Evolutionary conservation across 2,329 filamentous ascomycete genomes (phyloP).

Genomic region (Colletotrichum sojae): DNA sequence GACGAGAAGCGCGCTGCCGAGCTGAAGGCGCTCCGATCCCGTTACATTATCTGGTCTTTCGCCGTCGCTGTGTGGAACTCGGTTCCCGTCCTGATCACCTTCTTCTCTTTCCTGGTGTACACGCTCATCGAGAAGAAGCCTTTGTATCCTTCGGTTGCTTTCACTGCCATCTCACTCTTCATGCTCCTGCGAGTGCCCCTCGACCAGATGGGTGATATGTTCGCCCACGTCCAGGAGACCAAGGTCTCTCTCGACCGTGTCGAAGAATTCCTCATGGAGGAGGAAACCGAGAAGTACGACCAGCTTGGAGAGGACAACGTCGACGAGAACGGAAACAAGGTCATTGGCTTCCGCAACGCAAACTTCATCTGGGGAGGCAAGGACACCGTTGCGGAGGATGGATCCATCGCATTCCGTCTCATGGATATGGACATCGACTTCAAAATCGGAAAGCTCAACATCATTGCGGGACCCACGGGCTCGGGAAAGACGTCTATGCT

Average conservation of each 20-base stretch:
- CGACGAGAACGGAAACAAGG: slow-evolving; percentile 76
- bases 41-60: slow-evolving; percentile 92
- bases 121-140: slow-evolving; percentile 91
- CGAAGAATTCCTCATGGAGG: slow-evolving; percentile 92
- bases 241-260: slow-evolving; percentile 98
- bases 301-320: slow-evolving; percentile 82
- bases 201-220: slow-evolving; percentile 98
- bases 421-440: slow-evolving; percentile 89
- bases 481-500: slow-evolving; percentile 96
- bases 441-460: slow-evolving; percentile 87
- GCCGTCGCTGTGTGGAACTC: slow-evolving; percentile 98
- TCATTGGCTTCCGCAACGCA: slow-evolving; percentile 88
- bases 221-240: slow-evolving; percentile 96
- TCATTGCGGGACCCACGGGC: slow-evolving; percentile 93
- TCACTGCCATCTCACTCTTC: slow-evolving; percentile 96
- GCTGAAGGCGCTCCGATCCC: slow-evolving; percentile 81
- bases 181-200: slow-evolving; percentile 92
- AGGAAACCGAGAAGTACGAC: slow-evolving; percentile 95
- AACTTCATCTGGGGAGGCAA: slow-evolving; percentile 91
- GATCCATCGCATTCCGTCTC: slow-evolving; percentile 83
- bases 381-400: slow-evolving; percentile 71
- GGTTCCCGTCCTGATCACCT: slow-evolving; percentile 94
- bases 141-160: slow-evolving; percentile 91
- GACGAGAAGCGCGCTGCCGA: slow-evolving; percentile 89
- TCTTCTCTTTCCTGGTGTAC: slow-evolving; percentile 95